Base-by-base conservation (phyloP, 139 green algal species). In the Edaphochlamys debaryana region DNA sequence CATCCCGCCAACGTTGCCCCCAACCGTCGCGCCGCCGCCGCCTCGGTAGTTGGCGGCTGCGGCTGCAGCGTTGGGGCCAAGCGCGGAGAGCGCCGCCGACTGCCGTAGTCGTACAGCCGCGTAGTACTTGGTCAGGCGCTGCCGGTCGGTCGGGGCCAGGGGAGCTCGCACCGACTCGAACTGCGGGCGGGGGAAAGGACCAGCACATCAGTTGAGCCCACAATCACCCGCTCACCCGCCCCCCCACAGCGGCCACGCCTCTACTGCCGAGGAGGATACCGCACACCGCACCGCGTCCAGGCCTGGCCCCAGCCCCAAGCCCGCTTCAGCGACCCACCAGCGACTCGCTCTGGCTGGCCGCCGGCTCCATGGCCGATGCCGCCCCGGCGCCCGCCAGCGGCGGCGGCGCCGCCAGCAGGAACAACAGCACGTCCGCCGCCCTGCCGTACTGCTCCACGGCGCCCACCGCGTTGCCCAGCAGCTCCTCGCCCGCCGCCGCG, bases 401-500 rank as follows among this genome's bases (percentile, higher is more conserved):
- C 41, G 54, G 79, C 62, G 90, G 32, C 71, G 80, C 63, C 40
- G 50, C 36, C 68, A 87, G 69, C 34, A 93, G 56, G 58, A 91
- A 93, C 54, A 89, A 50, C 79, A 93, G 73, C 62, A 93, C 58
- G 36, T 90, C 89, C 3, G 82, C 85, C 15, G 89, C 87, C 36
- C 70, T 41, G n/a, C 81, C 83, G 66, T 93, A 93, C 17, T 82
- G 63, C 40, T 79, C 73, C 17, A 84, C 81, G 6, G 77, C 84
- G n/a, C 36, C 64, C 17, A 63, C 68, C 38, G 34, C 82, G n/a
- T 88, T 76, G 42, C 74, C 86, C 54, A 95, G 80, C 37, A 95
- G 54, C 83, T 95, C 92, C 58, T 97, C 93, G 9, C 90, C 89
- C 19, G 92, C 95, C 2, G 84, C 95, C 19, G 88, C 83, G 19